phyloP scores from a whole-genome alignment of 768 basidiomycete genomes.

The Tremella yokohamensis region DNA sequence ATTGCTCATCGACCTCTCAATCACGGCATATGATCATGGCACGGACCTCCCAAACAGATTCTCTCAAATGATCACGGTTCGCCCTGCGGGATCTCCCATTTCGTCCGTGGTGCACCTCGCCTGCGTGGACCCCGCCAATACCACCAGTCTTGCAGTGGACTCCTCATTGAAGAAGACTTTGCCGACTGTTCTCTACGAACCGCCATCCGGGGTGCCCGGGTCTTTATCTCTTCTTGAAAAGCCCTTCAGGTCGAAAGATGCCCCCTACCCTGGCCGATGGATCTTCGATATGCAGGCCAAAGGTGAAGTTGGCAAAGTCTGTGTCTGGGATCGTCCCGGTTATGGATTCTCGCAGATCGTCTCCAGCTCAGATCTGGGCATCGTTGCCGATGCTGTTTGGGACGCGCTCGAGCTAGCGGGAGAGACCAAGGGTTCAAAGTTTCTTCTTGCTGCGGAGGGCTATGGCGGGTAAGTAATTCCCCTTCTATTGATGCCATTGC shows the following conservation, averaged over 20 bases:
- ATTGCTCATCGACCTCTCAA: slow-evolving; percentile 45
- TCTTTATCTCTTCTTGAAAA: slow-evolving; percentile 36
- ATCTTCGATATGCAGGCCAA: slow-evolving; percentile 42
- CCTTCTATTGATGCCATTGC: not conserved
- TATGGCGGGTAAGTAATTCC: slow-evolving; percentile 46
- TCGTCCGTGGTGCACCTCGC: slow-evolving; percentile 42
- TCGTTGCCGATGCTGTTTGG: slow-evolving; percentile 43
- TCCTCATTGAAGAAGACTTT: slow-evolving; percentile 10
- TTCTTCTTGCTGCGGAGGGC: slow-evolving; percentile 47
- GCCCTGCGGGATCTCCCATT: slow-evolving; percentile 31
- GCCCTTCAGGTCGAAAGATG: slow-evolving; percentile 6
- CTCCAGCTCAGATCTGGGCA: slow-evolving; percentile 38
- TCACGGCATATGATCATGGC: slow-evolving; percentile 45
- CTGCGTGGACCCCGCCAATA: slow-evolving; percentile 35
- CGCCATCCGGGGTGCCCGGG: slow-evolving; percentile 48
- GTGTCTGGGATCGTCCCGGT: slow-evolving; percentile 51
- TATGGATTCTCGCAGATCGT: slow-evolving; percentile 50
- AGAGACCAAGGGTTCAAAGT: slow-evolving; percentile 15
- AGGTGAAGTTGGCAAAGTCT: slow-evolving; percentile 43
- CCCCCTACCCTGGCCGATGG: slow-evolving; percentile 47
- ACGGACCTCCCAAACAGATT: slow-evolving; percentile 28
- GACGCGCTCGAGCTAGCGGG: slow-evolving; percentile 28
- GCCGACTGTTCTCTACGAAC: slow-evolving; percentile 48
- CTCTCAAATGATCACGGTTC: slow-evolving; percentile 31
- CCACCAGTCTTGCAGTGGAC: slow-evolving; percentile 13